phyloP scores from a whole-genome alignment of 345 rosid genomes.

The Eucalyptus polyanthemos region DNA sequence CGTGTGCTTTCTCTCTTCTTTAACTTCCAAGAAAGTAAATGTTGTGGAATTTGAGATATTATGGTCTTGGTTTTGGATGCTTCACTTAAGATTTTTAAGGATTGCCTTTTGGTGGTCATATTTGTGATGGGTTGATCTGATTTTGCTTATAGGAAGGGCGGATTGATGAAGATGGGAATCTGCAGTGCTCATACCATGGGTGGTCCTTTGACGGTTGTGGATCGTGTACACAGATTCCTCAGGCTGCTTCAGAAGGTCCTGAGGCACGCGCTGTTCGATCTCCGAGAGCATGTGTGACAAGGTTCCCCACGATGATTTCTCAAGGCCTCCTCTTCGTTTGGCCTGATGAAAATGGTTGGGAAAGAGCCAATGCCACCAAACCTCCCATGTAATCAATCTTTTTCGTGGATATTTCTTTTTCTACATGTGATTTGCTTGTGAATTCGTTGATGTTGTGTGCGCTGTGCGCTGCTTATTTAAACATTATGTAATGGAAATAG shows the following conservation, averaged over 20 bases:
- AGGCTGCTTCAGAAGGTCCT: constrained; percentile 82
- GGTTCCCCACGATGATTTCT: constrained; percentile 83
- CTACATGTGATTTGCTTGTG: not conserved
- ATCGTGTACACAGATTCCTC: constrained; percentile 82
- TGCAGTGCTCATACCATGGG: constrained; percentile 98
- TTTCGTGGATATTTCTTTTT: not conserved
- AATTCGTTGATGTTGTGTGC: not conserved
- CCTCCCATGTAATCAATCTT: constrained; percentile 46
- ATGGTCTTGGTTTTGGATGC: not conserved
- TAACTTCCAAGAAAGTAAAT: not conserved
- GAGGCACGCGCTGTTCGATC: constrained; percentile 85
- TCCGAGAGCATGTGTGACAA: constrained; percentile 70
- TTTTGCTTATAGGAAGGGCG: constrained; percentile 61
- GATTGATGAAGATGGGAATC: constrained; percentile 88
- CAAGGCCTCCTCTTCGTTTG: constrained; percentile 96
- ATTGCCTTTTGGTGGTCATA: not conserved
- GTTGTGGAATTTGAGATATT: not conserved
- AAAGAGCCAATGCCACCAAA: constrained; percentile 63
- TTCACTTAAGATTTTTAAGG: not conserved
- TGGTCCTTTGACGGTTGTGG: constrained; percentile 94
- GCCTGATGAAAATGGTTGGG: constrained; percentile 91
- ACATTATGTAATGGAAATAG: not conserved
- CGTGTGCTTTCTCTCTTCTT: not conserved
- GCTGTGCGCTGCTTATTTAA: not conserved
- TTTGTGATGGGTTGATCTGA: not conserved